A percentile compares a stretch with the other conserved stretches of the same genome.
Evolutionary conservation across 495 filamentous ascomycete genomes (phyloP).

Genomic region (Darksidea phi): DNA sequence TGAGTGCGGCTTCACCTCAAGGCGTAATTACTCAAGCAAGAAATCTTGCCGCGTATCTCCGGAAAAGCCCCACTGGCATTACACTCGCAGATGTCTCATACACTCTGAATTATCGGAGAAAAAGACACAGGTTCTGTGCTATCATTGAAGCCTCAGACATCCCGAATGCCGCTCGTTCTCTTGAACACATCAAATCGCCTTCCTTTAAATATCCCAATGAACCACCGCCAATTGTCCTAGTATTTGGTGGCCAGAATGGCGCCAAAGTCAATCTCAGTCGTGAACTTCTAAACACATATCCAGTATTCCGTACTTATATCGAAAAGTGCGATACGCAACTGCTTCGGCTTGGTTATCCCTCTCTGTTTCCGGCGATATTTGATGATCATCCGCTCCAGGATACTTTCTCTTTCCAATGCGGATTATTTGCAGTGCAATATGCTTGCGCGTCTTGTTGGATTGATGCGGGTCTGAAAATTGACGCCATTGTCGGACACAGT

Average conservation of each 20-base stretch:
- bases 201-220: too few species aligned
- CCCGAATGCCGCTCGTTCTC: neutral
- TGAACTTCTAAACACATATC: neutral
- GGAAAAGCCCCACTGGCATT: too few species aligned
- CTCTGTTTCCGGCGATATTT: constrained; percentile 11
- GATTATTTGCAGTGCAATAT: constrained; percentile 13
- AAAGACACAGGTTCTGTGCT: too few species aligned
- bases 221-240: neutral
- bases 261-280: neutral
- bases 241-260: constrained; percentile 11
- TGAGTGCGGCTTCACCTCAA: too few species aligned
- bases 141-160: neutral
- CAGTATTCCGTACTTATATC: neutral
- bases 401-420: constrained; percentile 4
- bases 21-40: too few species aligned
- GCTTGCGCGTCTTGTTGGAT: constrained; percentile 17
- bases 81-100: too few species aligned
- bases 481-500: constrained; percentile 40
- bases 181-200: neutral
- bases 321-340: constrained; percentile 1
- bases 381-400: neutral
- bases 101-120: too few species aligned
- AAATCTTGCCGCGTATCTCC: too few species aligned
- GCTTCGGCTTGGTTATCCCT: neutral
- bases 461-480: constrained; percentile 4